Evolutionary conservation across 2,329 filamentous ascomycete species (phyloP).

Genomic region (Trichoderma atrobrunneum): DNA sequence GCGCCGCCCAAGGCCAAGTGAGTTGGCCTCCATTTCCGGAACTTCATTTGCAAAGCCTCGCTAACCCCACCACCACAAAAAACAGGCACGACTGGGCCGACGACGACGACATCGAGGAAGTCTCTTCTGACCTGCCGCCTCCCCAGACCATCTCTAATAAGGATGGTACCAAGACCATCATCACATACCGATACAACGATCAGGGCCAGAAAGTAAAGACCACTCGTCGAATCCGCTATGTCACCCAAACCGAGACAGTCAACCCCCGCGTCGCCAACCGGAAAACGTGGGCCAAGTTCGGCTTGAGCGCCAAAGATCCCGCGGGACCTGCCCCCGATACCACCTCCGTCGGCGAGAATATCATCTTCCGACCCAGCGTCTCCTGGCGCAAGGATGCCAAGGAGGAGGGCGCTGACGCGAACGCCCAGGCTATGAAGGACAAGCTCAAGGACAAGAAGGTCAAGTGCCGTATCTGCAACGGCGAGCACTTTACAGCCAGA

Average conservation of each 20-base stretch:
- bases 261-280: constrained; percentile 96
- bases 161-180: constrained; percentile 95
- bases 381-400: constrained; percentile 93
- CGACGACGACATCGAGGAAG: constrained; percentile 83
- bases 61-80: constrained; percentile 38
- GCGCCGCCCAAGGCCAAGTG: constrained; percentile 42
- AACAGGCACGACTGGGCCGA: constrained; percentile 84
- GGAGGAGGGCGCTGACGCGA: constrained; percentile 71
- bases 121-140: constrained; percentile 67
- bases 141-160: constrained; percentile 93
- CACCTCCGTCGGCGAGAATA: constrained; percentile 94
- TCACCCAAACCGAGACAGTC: constrained; percentile 85
- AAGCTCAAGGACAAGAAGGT: constrained; percentile 98
- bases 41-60: constrained; percentile 19
- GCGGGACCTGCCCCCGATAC: constrained; percentile 83
- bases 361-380: constrained; percentile 87
- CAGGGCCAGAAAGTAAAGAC: constrained; percentile 95
- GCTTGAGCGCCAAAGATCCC: constrained; percentile 79
- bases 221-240: constrained; percentile 90
- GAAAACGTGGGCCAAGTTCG: constrained; percentile 91
- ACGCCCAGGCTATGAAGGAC: constrained; percentile 72
- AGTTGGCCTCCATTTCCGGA: constrained; percentile 26
- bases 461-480: constrained; percentile 98
- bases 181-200: constrained; percentile 88
- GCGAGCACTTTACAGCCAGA: constrained; percentile 98